These are phyloP conservation scores for Dactylellina leptospora DNA, from an alignment of 2,329 filamentous ascomycete species.

Conservation along the genomic window DNA sequence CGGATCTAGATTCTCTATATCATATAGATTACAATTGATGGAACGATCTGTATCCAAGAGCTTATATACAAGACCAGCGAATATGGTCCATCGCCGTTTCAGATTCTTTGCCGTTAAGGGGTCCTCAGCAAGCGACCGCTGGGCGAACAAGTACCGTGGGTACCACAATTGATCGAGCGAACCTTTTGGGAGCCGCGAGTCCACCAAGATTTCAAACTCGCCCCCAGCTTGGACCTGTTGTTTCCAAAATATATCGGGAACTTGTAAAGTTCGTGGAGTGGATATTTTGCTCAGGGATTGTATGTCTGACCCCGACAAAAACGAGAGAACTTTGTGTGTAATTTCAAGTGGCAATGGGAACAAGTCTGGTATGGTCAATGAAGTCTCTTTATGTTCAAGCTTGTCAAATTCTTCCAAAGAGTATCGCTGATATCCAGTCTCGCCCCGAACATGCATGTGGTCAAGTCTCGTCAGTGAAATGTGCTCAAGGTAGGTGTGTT, in stretches of 20 bases:
- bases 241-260: constrained; percentile 36
- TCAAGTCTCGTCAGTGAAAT: not conserved
- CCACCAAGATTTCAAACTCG: constrained; percentile 4
- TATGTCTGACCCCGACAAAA: constrained; percentile 18
- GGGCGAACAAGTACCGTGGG: constrained; percentile 16
- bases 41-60: constrained; percentile 5
- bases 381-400: not conserved
- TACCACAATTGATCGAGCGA: not conserved
- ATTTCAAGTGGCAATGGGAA: constrained; percentile 28
- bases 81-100: constrained; percentile 18
- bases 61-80: constrained; percentile 7
- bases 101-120: not conserved
- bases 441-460: not conserved
- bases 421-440: not conserved
- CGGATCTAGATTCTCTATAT: not conserved
- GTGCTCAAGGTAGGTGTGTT: not conserved
- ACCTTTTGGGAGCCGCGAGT: not conserved
- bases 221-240: constrained; percentile 15
- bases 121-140: not conserved
- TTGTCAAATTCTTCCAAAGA: not conserved
- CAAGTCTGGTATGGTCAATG: constrained; percentile 18
- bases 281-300: constrained; percentile 6
- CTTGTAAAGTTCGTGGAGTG: constrained; percentile 8
- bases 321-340: constrained; percentile 31
- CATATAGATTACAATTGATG: constrained; percentile 1